Base-by-base conservation (phyloP, 2,329 filamentous ascomycete genomes). In the Penicillium sumatraense region DNA sequence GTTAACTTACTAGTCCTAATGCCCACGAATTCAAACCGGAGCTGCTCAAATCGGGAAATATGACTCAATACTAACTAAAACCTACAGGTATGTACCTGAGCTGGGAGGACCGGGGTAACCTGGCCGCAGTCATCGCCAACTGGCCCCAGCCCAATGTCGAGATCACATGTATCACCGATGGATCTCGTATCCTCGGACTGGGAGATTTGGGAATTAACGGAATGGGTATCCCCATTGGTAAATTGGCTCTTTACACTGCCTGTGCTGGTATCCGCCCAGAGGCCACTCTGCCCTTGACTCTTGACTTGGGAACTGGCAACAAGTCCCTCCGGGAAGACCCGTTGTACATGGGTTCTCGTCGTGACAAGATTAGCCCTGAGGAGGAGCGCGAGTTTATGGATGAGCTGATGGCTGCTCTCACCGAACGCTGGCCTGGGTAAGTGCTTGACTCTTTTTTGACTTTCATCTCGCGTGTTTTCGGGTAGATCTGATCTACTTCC, bases 211-310 rank as follows among this genome's bases (percentile, higher is more conserved):
- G 95, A 65, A 88, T 99, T 64, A 97, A 97, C 76, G 95, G 95
- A 70, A 96, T 98, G 81, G 95, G 95, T 64, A 99, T 99, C 76
- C 92, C 95, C 59, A 93, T 99, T 65, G 95, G 95, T 71, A 99
- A 99, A 81, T 84, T 98, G 59, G 87, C 93, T 60, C 85, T 99
- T 50, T 99, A 99, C 83, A 96, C 91, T 56, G 92, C 89, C 42
- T 96, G 93, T 70, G 95, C 95, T 54, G 95, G 95, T 71, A 97
- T 98, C 77, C 87, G 92, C 76, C 95, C 95, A 33, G 82, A 87
- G 65, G 79, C 78, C 56, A 87, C 85, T 27, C 80, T 88, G 16
- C 86, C 86, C 24, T 74, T 88, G 67, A 86, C 80, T 51, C 72
- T 88, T 21, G 86, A 88, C 68, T 72, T 88, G 67, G 86, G 86